phyloP scores from a whole-genome alignment of 2,329 filamentous ascomycete genomes.

The Cryphonectria carpinicola region DNA sequence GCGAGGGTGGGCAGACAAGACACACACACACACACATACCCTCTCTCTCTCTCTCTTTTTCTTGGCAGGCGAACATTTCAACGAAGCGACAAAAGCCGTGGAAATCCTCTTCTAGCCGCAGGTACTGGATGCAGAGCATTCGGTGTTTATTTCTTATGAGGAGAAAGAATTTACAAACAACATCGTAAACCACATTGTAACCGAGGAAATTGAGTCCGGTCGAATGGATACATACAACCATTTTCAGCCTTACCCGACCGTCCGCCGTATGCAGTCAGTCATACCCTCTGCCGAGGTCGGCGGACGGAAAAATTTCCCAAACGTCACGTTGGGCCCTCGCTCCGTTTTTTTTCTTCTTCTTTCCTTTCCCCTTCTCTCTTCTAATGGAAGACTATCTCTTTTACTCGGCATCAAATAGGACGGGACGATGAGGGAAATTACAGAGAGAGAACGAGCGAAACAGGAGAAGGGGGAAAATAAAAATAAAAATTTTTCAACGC shows the following conservation, averaged over 20 bases:
- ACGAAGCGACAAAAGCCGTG: not conserved
- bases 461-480: too few species aligned
- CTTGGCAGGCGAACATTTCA: not conserved
- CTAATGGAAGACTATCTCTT: not conserved
- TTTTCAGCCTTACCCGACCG: constrained; percentile 27
- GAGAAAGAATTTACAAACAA: constrained; percentile 20
- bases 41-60: not conserved
- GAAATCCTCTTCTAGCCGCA: constrained; percentile 7
- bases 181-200: constrained; percentile 18
- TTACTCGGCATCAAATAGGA: not conserved
- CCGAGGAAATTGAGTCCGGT: constrained; percentile 19
- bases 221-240: constrained; percentile 17
- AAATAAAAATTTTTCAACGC: not conserved
- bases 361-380: too few species aligned
- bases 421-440: not conserved
- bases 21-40: too few species aligned
- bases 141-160: constrained; percentile 7
- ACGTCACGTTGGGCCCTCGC: not conserved
- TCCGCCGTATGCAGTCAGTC: constrained; percentile 11
- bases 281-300: constrained; percentile 28
- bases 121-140: not conserved
- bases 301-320: not conserved
- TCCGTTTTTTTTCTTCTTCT: not conserved
- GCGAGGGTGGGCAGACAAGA: not conserved
- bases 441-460: not conserved